phyloP scores from a whole-genome alignment of 257 asterid species.

The Gentiana dahurica region DNA sequence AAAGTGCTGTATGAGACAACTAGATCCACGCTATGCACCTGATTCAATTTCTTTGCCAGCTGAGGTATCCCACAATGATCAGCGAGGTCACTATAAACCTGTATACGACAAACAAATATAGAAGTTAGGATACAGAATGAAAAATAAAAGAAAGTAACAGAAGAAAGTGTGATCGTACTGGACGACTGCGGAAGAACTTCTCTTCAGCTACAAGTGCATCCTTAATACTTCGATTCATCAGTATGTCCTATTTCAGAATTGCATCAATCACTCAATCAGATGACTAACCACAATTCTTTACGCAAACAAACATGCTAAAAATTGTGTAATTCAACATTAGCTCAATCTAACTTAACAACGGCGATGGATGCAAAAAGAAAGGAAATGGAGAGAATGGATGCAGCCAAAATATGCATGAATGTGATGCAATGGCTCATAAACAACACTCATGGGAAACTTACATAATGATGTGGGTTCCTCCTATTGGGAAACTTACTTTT shows the following conservation, averaged over 20 bases:
- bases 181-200: constrained; percentile 72
- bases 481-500: no score
- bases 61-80: constrained; percentile 94
- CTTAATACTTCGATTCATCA: constrained; percentile 56
- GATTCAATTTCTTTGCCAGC: constrained; percentile 97
- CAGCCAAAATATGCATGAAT: no score
- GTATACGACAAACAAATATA: constrained; percentile 7
- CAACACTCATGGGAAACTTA: no score
- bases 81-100: constrained; percentile 85
- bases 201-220: constrained; percentile 95
- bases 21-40: constrained; percentile 30
- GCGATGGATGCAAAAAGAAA: no score
- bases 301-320: no score
- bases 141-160: constrained; percentile 12
- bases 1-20: background rate
- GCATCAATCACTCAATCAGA: constrained; percentile 1
- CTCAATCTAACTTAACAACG: no score
- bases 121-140: constrained; percentile 6
- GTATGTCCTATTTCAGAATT: constrained; percentile 58
- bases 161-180: constrained; percentile 36
- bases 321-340: no score
- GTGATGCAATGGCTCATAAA: no score
- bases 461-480: no score
- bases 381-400: no score
- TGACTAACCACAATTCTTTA: background rate